Base-by-base conservation (phyloP, 306 rosid genomes). In the Acacia acuminata region DNA sequence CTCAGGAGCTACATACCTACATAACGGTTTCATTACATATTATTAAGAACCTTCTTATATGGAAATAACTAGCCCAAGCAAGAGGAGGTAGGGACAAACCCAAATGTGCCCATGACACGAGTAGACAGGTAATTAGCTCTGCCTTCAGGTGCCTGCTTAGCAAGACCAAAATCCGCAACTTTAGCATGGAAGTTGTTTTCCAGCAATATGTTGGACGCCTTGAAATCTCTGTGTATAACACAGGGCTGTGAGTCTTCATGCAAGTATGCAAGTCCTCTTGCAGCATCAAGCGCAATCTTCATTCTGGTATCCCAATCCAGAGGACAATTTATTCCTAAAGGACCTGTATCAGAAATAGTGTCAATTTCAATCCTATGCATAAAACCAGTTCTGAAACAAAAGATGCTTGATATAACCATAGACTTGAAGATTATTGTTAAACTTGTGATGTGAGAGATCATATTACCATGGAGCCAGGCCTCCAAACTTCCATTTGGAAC, bases 51-150 rank as follows among this genome's bases (percentile, higher is more conserved):
- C 69, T 38, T 82, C 68, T 73, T 5, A 27, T n/a, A 63, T 56
- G 50, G 61, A 83, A 83, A 79, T 20, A 70, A 66, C 42, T 47
- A 75, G 76, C 47, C 56, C 50, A 76, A 50, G 68, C 48, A 73
- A 40, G 77, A 67, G 75, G 66, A 82, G 84, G 81, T 68, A 4
- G 73, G 75, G 58, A 87, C 96, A 80, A 81, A 96, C 99, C 99
- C 99, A 85, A 96, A 96, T 66, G 99, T 96, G 79, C 98, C 99
- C 99, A 96, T 96, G 82, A 96, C 99, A 56, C 98, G 94, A 77
- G 99, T 96, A 70, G 99, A 94, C 81, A 92, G 79, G 84, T 92
- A 96, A 87, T 94, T 92, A 40, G 90, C 86, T 81, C 97, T 88
- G 86, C 98, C 99, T 87, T 94, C 99, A 30, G 97, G 98, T 67